phyloP scores from a whole-genome alignment of 1,284 basidiomycete genomes.

The Thelephora terrestris region DNA sequence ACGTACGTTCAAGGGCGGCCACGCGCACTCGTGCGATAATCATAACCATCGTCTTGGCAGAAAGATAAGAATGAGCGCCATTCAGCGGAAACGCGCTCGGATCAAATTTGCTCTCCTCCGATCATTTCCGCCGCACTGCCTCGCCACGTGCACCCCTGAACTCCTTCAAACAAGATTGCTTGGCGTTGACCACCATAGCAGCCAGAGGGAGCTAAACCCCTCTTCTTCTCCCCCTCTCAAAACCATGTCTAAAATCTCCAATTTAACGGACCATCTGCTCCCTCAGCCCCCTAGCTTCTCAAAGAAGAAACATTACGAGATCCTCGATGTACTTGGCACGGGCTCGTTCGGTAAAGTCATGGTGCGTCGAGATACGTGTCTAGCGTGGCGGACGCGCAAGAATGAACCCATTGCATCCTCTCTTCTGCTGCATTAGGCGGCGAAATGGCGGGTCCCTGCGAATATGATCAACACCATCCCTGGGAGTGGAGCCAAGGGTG shows the following conservation, averaged over 20 bases:
- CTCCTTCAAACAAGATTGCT: too few relatives aligned
- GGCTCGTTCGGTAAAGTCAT: slow-evolving; percentile 86
- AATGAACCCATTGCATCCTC: neutral
- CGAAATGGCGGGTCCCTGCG: slow-evolving; percentile 63
- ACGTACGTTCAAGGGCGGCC: too few relatives aligned
- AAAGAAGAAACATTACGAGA: slow-evolving; percentile 76
- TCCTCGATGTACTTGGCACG: slow-evolving; percentile 64
- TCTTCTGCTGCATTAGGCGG: slow-evolving; percentile 31
- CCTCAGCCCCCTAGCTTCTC: slow-evolving; percentile 75
- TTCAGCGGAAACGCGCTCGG: too few relatives aligned
- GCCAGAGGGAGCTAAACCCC: too few relatives aligned
- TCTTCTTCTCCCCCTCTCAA: too few relatives aligned
- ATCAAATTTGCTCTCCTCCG: too few relatives aligned
- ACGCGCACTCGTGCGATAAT: too few relatives aligned
- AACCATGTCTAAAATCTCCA: neutral
- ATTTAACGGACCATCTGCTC: slow-evolving; percentile 38
- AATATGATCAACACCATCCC: slow-evolving; percentile 43
- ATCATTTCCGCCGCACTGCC: too few relatives aligned
- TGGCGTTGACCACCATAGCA: too few relatives aligned
- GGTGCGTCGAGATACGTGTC: slow-evolving; percentile 32
- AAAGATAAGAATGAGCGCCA: too few relatives aligned
- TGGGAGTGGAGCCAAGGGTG: slow-evolving; percentile 35
- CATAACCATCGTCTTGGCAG: too few relatives aligned
- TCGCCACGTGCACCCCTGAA: too few relatives aligned
- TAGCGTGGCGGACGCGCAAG: neutral